Base-by-base conservation (phyloP, 2,329 filamentous ascomycete genomes). In the Stemphylium vesicarium region DNA sequence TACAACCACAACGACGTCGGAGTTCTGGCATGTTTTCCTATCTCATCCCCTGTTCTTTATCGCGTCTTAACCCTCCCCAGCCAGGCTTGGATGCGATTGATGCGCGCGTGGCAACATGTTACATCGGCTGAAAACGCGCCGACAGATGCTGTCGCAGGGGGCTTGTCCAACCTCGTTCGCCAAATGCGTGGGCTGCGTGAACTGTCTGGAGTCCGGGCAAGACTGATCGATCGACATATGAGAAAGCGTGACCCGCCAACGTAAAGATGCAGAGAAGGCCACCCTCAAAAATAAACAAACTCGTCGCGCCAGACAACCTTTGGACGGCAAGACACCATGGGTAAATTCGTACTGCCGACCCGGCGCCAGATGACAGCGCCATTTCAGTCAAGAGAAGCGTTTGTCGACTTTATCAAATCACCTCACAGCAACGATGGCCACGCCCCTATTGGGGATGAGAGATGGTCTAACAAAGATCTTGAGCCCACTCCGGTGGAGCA, bases 381-480 rank as follows among this genome's bases (percentile, higher is more conserved):
- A 6, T 66, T 66, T 33, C 48, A 43, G 8, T 68, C 65, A 7
- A 66, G 58, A 16, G 60, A 56, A 12, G 65, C 63, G 2, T 65
- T 68, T 37, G 31, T 68, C 8, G 55, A 62, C 2, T 57, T 57
- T 29, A 20, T 66, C 11, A 56, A 55, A 26, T 51, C 63, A 13
- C 59, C 62, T 6, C 49, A 62, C n/a, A 46, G 49, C 10, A 57
- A 59, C 15, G 57, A 64, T 6, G 62, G 58, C 3, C 56, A 57
- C 3, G 33, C 39, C 11, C 50, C 55, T 4, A 52, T 65, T 24
- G 63, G 64, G 2, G 54, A 66, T 32, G 38, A 59, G 32, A 62
- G 32, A 58, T 68, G 63, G 65, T 65, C 62, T 2, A 68, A 68
- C 36, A 66, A 63, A 53, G 65, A 68, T 53, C 58, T 68, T 12